Evolutionary conservation across 805 yeast genomes (phyloP), one percentile per base, ranked within the genome.

Genomic region (Nakazawaea populi): DNA sequence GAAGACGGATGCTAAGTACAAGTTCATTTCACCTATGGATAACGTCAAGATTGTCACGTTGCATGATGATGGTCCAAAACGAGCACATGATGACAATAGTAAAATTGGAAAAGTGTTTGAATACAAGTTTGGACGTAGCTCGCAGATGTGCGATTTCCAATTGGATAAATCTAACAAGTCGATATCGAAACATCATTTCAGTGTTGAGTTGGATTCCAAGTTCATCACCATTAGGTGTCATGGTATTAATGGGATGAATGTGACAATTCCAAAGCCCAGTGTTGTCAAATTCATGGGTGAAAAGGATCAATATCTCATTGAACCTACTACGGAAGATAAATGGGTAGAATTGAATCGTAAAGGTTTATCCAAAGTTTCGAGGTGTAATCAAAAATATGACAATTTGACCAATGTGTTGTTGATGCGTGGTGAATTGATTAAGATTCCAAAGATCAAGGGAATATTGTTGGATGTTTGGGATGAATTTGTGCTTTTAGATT

Each of bases 181-280:
- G 39, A 78, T 88, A 27, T 85, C 94, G 11, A 77, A 96, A 47
- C 73, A 74, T 9, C 96, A 88, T 65, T 73, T 84, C 47, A 65
- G 69, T 12, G 60, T 86, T 2, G 68, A 74, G 29, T 82, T 77
- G 61, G 61, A 60, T 3, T 63, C 64, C 9, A 69, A 76, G 35
- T 58, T 71, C 44, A 64, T 89, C 43, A 70, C 68, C 12, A 63
- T 92, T 47, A 77, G 77, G 43, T 92, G 97, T 65, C 65, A 81
- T 49, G 97, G 98, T 4, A 78, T 82, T 68, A 92, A 92, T 64
- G 97, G 97, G 9, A 69, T 87, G 47, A 75, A 78, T 8, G 77
- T 90, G 18, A 72, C 77, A 4, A 76, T 89, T 40, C 94, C 96
- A 0, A 67, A 64, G 18, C 58, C 60, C 18, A 56, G 72, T 10